Evolutionary conservation across 2,329 filamentous ascomycete species (phyloP), one percentile per base, ranked within the genome.

Genomic region (Botrytis squamosa): DNA sequence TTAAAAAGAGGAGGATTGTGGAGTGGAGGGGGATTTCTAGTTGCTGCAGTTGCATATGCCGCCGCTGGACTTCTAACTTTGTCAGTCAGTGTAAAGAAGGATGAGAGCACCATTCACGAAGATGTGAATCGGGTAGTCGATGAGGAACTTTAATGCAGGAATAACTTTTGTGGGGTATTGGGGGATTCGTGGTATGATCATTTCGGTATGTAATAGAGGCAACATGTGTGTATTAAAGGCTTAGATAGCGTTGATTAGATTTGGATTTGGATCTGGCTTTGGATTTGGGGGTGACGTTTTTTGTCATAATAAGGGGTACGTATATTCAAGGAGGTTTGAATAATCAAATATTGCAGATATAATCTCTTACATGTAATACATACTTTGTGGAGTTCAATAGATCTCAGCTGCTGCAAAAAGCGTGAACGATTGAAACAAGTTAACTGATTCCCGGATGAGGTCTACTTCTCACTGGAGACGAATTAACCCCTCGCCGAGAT

Each of bases 11-110:
- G 87, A 1, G 86, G 84, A 0, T 72, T 76, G 0, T 88, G 84
- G 84, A 81, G 85, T 44, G 88, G 87, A 0, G 77, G 89, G 75
- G 86, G 87, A 0, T 88, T 85, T 71, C 76, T 86, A 20, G 63
- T 68, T 12, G 55, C 64, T 16, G 71, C 52, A 18, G 44, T 42
- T 29, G 63, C 40, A 12, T 68, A 69, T 55, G 42, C 49, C 25
- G 29, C 29, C 12, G 52, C 36, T 5, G 71, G 52, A n/a, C n/a
- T 73, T 29, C 52, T 60, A 20, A 73, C 36, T 60, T 40, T 44
- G 52, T 60, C 59, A 6, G 42, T 73, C 22, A 46, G 59, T 55
- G 60, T 71, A 44, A 71, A 71, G 46, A 71, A 65, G 46, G 44
- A 63, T 18, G 57, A 71, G n/a, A 52, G 8, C 36, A 22, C 38